These are phyloP conservation scores for Danielia reshetovae DNA, from an alignment of 805 yeast species.

Conservation along the genomic window DNA sequence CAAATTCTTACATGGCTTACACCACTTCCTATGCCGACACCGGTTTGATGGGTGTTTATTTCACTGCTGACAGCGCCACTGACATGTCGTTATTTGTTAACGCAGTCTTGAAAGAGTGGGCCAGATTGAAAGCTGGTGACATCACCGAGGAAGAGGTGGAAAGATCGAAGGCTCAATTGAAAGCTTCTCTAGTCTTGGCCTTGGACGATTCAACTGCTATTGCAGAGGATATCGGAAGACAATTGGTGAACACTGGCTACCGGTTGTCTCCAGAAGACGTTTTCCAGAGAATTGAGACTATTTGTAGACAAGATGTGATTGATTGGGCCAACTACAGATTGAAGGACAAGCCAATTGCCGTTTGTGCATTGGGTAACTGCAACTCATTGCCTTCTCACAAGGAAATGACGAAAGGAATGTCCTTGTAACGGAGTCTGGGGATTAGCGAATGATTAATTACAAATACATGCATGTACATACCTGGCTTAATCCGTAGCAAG, in stretches of 20 bases:
- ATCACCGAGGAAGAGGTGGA: slow-evolving; percentile 83
- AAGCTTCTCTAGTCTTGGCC: slow-evolving; percentile 84
- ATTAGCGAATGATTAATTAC: no score
- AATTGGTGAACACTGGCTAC: slow-evolving; percentile 88
- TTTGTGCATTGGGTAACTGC: slow-evolving; percentile 89
- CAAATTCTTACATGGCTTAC: slow-evolving; percentile 94
- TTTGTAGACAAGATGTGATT: slow-evolving; percentile 74
- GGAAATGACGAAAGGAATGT: slow-evolving; percentile 46
- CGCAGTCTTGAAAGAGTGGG: slow-evolving; percentile 85
- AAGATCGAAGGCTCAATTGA: slow-evolving; percentile 90
- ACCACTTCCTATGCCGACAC: slow-evolving; percentile 96
- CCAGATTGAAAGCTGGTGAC: slow-evolving; percentile 71
- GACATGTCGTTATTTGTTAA: slow-evolving; percentile 65
- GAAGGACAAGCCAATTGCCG: slow-evolving; percentile 72
- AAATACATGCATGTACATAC: slow-evolving; percentile 3
- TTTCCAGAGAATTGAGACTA: slow-evolving; percentile 69
- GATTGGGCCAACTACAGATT: slow-evolving; percentile 85
- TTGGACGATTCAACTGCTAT: slow-evolving; percentile 93
- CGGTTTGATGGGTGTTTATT: slow-evolving; percentile 95
- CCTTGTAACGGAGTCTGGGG: slow-evolving; percentile 13
- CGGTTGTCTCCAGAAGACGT: slow-evolving; percentile 71
- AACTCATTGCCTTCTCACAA: slow-evolving; percentile 64
- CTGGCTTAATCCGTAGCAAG: slow-evolving; percentile 2
- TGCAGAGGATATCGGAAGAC: slow-evolving; percentile 98
- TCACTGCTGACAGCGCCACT: slow-evolving; percentile 74